These are phyloP conservation scores for Colletotrichum incanum DNA, from an alignment of 2,329 filamentous ascomycete genomes.

Conservation along the genomic window DNA sequence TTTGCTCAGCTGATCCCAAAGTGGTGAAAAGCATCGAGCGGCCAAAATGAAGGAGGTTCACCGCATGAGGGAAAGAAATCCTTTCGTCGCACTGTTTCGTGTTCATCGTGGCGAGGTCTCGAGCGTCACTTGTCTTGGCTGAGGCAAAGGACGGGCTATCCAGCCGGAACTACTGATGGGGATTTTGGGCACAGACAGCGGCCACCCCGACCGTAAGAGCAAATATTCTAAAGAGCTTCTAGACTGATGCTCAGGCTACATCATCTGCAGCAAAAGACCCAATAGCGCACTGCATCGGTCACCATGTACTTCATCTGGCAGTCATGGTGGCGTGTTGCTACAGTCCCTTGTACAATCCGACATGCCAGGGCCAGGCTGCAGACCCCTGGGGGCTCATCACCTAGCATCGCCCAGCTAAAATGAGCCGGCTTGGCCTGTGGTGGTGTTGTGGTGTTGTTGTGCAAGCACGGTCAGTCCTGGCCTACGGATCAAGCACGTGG, in stretches of 20 bases:
- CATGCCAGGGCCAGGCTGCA: neutral
- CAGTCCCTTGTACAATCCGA: neutral
- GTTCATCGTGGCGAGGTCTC: neutral
- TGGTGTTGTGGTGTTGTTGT: neutral
- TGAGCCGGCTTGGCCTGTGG: slow-evolving; percentile 15
- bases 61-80: too few relatives aligned
- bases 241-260: slow-evolving; percentile 5
- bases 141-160: neutral
- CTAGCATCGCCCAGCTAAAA: slow-evolving; percentile 25
- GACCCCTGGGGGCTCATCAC: slow-evolving; percentile 3
- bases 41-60: neutral
- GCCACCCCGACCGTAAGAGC: slow-evolving; percentile 13
- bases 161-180: neutral
- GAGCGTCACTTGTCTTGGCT: neutral
- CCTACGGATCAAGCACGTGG: slow-evolving; percentile 41
- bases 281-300: slow-evolving; percentile 3
- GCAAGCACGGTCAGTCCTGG: slow-evolving; percentile 26
- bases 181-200: too few relatives aligned
- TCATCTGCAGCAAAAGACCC: neutral
- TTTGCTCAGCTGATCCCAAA: neutral
- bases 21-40: neutral
- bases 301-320: slow-evolving; percentile 20
- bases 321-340: slow-evolving; percentile 5
- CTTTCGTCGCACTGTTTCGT: neutral
- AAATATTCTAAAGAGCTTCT: slow-evolving; percentile 19